Conservation (phyloP, 352 stramenopile species). For the Hyaloperonospora brassicae region DNA sequence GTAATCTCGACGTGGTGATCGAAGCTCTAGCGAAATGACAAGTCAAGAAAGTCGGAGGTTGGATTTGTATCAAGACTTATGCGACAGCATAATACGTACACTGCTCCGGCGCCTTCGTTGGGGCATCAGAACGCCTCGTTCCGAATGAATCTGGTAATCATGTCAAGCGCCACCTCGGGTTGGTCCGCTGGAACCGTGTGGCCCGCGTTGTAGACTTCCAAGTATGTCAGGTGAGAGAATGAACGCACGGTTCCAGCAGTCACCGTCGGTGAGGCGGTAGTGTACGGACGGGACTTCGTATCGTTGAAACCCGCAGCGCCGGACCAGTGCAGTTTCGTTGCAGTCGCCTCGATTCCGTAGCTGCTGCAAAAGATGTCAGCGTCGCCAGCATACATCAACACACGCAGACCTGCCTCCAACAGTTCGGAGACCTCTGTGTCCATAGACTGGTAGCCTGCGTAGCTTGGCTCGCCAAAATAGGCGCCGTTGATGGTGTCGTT, state of each 20-base stretch:
- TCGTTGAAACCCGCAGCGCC: conserved; percentile 21
- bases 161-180: conserved; percentile 35
- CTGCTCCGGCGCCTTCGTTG: no score
- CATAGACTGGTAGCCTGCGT: conserved; percentile 55
- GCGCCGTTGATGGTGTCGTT: conserved; percentile 66
- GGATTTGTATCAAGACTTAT: no score
- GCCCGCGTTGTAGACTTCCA: conserved; percentile 39
- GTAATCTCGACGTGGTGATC: no score
- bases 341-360: conserved; percentile 29
- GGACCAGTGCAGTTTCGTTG: conserved; percentile 23
- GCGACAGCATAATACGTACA: no score
- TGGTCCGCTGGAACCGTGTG: conserved; percentile 52
- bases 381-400: conserved; percentile 24
- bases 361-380: conserved; percentile 36
- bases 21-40: no score
- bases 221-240: conserved; percentile 30
- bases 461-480: no score
- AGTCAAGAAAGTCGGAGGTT: no score
- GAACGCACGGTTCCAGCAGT: conserved; percentile 23
- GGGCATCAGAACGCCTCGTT: conserved; percentile 21
- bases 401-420: conserved; percentile 15
- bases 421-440: conserved; percentile 12
- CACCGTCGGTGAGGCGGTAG: conserved; percentile 2
- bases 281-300: conserved; percentile 4
- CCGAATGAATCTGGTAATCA: conserved; percentile 53